Base-by-base conservation (phyloP, 495 filamentous ascomycete species). In the Hypomontagnella submonticulosa region DNA sequence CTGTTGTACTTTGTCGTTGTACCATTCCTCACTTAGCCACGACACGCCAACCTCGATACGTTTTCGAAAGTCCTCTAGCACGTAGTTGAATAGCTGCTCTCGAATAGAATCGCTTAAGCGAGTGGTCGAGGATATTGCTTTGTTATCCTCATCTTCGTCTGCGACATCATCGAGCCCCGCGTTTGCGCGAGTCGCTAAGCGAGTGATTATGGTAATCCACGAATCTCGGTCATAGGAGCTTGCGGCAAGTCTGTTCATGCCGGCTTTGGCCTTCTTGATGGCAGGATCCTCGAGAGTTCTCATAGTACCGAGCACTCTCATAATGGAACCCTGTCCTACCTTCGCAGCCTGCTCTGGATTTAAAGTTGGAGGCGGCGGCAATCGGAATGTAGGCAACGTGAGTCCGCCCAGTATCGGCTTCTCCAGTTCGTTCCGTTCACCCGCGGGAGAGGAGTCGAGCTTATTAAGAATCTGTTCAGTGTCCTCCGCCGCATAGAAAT, bases 11-110 rank as follows among this genome's bases (percentile, higher is more conserved):
- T 85, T 85, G 73, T 97, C 96, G 71, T 92, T 95, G 77, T 96
- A 98, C 94, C 94, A 99, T 76, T 99, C 95, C 75, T 99, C 95
- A 69, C 89, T 93, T 20, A 98, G 81, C 95, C 95, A 99, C 13
- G 88, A 85, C 52, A 97, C 89, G 2, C 91, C 93, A 34, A 92
- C 83, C 56, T 92, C 92, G 55, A 98, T 91, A 18, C 94, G 87
- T 37, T 84, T 86, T 33, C 93, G 85, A 76, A 96, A 99, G 76
- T 99, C 95, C 57, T 93, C 90, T 18, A 97, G 81, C 38, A 98
- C 84, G 75, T 94, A 97, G 16, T 82, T 83, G 76, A 89, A 93
- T 4, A 99, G 79, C 12, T 84, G 83, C 66, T 97, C 90, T 15
- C 95, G 86, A 53, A 97, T 92, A 2, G 81, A 76, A 66, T 92